Evolutionary conservation across 139 green algal genomes (phyloP).

Genomic region (Auxenochlorella pyrenoidosa): DNA sequence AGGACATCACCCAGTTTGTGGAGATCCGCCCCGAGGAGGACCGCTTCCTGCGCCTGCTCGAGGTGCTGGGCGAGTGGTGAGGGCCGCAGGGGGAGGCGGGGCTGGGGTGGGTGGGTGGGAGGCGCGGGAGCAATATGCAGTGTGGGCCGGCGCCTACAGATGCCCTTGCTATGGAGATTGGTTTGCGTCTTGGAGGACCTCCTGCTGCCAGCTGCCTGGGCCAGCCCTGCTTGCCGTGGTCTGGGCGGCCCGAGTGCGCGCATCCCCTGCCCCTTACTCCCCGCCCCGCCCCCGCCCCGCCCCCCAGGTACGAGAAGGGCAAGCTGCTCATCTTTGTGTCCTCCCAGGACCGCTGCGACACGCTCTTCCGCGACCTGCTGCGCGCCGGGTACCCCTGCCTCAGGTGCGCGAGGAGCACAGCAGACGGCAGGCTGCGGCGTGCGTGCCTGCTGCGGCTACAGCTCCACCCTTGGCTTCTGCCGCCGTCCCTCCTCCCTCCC

Average conservation of each 20-base stretch:
- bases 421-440: no score
- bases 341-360: slow-evolving; percentile 94
- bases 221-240: no score
- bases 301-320: slow-evolving; percentile 74
- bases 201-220: no score
- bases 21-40: slow-evolving; percentile 91
- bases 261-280: neutral
- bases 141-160: no score
- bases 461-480: no score
- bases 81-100: neutral
- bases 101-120: no score
- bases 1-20: slow-evolving; percentile 94
- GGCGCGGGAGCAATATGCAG: no score
- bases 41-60: slow-evolving; percentile 94
- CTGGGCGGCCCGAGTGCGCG: no score
- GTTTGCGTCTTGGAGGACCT: no score
- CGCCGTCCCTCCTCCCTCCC: neutral
- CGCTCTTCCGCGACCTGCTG: slow-evolving; percentile 90
- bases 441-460: no score
- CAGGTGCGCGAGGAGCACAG: neutral
- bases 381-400: slow-evolving; percentile 45
- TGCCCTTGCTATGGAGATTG: no score
- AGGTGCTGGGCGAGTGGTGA: slow-evolving; percentile 90
- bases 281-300: neutral
- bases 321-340: slow-evolving; percentile 92